Conservation (phyloP, 371 early-diverging fungal species). For the Haplosporangium sp. region DNA sequence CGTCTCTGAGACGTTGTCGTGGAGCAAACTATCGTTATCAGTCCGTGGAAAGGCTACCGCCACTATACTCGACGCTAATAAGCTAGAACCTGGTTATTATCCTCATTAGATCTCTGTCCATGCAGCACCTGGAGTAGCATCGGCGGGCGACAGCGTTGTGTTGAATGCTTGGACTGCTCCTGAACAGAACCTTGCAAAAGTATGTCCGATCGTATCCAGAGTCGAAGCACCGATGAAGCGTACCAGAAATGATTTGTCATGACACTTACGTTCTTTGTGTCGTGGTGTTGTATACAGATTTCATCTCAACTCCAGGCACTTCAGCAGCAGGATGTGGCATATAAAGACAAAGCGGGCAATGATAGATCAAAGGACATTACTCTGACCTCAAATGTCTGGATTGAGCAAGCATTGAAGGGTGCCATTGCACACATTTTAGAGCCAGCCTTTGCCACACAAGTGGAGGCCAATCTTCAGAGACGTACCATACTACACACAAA, state of each 20-base stretch:
- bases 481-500: background rate
- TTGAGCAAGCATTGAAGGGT: slow-evolving; percentile 36
- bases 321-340: slow-evolving; percentile 6
- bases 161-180: slow-evolving; percentile 28
- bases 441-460: slow-evolving; percentile 5
- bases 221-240: background rate
- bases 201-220: slow-evolving; percentile 1
- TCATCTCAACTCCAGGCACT: slow-evolving; percentile 25
- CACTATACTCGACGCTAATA: background rate
- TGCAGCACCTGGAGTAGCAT: slow-evolving; percentile 25
- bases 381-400: slow-evolving; percentile 8
- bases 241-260: too few relatives aligned
- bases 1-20: too few relatives aligned
- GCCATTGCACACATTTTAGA: slow-evolving; percentile 45
- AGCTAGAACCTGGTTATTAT: background rate
- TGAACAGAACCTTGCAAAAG: slow-evolving; percentile 32
- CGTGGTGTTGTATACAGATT: slow-evolving; percentile 9
- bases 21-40: too few relatives aligned
- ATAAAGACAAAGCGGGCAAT: background rate
- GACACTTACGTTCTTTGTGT: background rate
- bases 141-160: slow-evolving; percentile 16
- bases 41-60: too few relatives aligned
- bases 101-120: slow-evolving; percentile 33
- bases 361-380: background rate
- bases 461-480: too few relatives aligned